phyloP scores from a whole-genome alignment of 2,329 filamentous ascomycete species.

The Penicillium janthinellum region DNA sequence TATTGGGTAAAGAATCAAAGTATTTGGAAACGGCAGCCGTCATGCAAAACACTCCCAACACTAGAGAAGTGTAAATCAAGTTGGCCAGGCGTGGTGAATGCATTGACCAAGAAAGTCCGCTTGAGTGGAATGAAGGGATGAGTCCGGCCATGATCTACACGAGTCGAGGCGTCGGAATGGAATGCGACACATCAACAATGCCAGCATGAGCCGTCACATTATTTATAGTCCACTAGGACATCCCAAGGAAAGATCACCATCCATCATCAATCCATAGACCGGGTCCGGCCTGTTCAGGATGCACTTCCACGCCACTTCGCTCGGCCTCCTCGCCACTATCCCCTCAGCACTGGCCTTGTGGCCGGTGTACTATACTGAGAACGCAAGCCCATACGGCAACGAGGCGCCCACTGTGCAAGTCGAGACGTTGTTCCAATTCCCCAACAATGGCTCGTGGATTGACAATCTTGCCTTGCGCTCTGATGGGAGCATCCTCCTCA shows the following conservation, averaged over 20 bases:
- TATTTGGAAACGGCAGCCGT: too few species aligned
- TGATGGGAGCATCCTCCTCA: constrained; percentile 25
- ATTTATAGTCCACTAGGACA: background rate
- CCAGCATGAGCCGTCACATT: background rate
- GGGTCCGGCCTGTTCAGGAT: constrained; percentile 5
- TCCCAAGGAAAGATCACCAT: background rate
- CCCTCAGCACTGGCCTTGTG: constrained; percentile 14
- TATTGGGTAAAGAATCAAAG: too few species aligned
- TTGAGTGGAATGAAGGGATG: background rate
- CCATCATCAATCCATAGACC: background rate
- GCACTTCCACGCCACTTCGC: constrained; percentile 7
- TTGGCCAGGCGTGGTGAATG: background rate
- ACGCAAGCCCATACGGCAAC: constrained; percentile 8
- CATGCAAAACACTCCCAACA: too few species aligned
- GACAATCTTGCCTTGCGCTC: constrained; percentile 23
- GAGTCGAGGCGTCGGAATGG: background rate
- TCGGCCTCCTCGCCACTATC: constrained; percentile 12
- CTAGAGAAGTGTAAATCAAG: background rate
- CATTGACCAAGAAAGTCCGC: background rate
- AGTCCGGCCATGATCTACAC: background rate
- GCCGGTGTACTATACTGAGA: background rate
- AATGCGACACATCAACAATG: background rate
- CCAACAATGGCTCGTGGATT: constrained; percentile 29
- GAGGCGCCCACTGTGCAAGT: constrained; percentile 19
- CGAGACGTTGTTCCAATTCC: constrained; percentile 27